Evolutionary conservation across 352 stramenopile species (phyloP), one percentile per base, ranked within the genome.

Genomic region (Paralagenidium karlingii): DNA sequence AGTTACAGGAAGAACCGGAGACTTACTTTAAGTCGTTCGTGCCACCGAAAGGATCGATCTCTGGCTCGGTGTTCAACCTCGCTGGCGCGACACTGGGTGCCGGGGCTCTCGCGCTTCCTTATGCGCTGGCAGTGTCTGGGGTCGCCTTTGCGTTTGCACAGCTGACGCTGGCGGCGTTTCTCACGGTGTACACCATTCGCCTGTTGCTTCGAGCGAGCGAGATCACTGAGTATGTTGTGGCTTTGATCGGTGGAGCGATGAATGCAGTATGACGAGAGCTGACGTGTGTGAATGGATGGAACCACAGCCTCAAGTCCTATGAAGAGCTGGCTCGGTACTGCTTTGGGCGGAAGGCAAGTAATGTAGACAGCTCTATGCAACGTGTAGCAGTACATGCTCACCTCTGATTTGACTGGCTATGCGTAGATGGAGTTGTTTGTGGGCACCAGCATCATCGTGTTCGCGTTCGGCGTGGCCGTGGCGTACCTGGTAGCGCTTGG

Each of bases 1-100:
- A n/a, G n/a, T n/a, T n/a, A n/a, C n/a, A n/a, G n/a, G n/a, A n/a
- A n/a, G n/a, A 1, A 8, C 11, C 26, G 8, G 40, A 42, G 13
- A n/a, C 42, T 6, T 13, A 49, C 15, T 29, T 47, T 38, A 27
- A 51, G 40, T 12, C 28, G 16, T 33, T 13, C 13, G 16, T 33
- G 13, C 28, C 28, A 13, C 16, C 28, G 28, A 13, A 13, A 33
- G 28, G 28, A 16, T 33, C 28, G 13, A 33, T 33, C 16, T 16
- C 13, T 13, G 28, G 28, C 28, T 33, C 28, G 13, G 28, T 33
- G 13, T 33, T 33, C 28, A 33, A 33, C 28, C 28, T 33, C 28
- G 28, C 28, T 13, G 28, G 28, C 13, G 28, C 28, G 28, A 33
- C 28, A 13, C 28, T 33, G 28, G 28, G 28, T 13, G 28, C 28